Base-by-base conservation (phyloP, 1,139 yeast species). In the Geotrichum phurueaensis region DNA sequence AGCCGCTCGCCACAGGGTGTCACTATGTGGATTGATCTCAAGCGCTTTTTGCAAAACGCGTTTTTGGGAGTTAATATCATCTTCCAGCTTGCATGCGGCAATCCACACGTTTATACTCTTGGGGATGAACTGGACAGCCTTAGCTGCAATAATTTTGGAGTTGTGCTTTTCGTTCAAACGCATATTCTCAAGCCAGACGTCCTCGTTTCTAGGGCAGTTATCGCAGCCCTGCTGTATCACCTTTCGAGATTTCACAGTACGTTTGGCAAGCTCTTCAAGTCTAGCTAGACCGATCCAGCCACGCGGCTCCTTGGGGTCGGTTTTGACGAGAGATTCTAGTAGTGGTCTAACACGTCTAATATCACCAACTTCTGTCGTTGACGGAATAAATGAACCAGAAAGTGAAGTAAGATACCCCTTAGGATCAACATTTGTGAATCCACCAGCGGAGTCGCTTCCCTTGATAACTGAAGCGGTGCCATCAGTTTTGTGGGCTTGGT, bases 201-300 rank as follows among this genome's bases (percentile, higher is more conserved):
- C 88, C 64, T 86, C 95, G 67, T 77, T 82, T 55, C 76, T 77
- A 0, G 94, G 91, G 63, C 92, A 83, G 56, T 76, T 77, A 7
- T 76, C 78, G 70, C 97, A 89, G 1, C 96, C 99, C 69, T 89
- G 84, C 33, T 78, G 79, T 4, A 91, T 85, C 13, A 87, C 66
- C 47, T 75, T 74, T 63, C 81, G 80, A 0, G 99, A 97, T 29
- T 75, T 74, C 5, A 75, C 75, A 62, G 77, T 77, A 60, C 84
- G 84, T 51, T 79, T 78, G 0, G 86, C 87, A 57, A 81, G 82
- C 64, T 84, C 87, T 70, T 94, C 98, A 12, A 91, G 71, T 56
- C 91, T 75, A 0, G 97, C 96, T 48, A 92, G 83, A 0, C 96
- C 90, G 33, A 94, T 88, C 97, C 97, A 94, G 13, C 90, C 89